Evolutionary conservation across 495 filamentous ascomycete species (phyloP), one percentile per base, ranked within the genome.

Genomic region (Choiromyces venosus): DNA sequence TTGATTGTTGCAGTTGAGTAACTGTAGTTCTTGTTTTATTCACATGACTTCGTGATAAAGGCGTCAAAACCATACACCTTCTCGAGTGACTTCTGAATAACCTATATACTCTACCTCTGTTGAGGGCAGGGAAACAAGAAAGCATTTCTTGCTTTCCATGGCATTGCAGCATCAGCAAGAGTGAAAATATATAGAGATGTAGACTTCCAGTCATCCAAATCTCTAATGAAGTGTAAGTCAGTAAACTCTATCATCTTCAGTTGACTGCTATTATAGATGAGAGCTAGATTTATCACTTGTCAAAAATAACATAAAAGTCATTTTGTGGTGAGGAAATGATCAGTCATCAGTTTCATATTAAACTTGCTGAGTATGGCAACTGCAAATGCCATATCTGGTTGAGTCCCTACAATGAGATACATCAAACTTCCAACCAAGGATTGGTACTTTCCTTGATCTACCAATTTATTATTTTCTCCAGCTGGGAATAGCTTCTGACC

Each of bases 391-490:
- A 83, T 40, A 42, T 82, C 76, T 5, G 73, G 76, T 14, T 80
- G 68, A 2, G 78, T 82, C 4, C 71, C 67, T 4, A 79, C 61
- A 66, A 79, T 75, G 0, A 76, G 21, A 37, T 82, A 82, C 73
- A 80, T 82, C 6, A 83, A 56, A 21, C 71, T 76, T 21, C 82
- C 75, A 16, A 82, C 38, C 0, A 74, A 35, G 4, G 70, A 69
- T 64, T 80, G 75, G 70, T 82, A 80, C n/a, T n/a, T n/a, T n/a
- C n/a, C n/a, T n/a, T n/a, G n/a, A n/a, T n/a, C n/a, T n/a, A n/a
- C n/a, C n/a, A n/a, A n/a, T n/a, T n/a, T n/a, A n/a, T n/a, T n/a
- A 0, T 39, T 36, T 25, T 21, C 7, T 18, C 19, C 16, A 40
- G 70, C 36, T 29, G 4, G 6, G 14, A 12, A 25, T 4, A n/a